phyloP scores from a whole-genome alignment of 139 green algal species.

The Desmodesmus armatus region DNA sequence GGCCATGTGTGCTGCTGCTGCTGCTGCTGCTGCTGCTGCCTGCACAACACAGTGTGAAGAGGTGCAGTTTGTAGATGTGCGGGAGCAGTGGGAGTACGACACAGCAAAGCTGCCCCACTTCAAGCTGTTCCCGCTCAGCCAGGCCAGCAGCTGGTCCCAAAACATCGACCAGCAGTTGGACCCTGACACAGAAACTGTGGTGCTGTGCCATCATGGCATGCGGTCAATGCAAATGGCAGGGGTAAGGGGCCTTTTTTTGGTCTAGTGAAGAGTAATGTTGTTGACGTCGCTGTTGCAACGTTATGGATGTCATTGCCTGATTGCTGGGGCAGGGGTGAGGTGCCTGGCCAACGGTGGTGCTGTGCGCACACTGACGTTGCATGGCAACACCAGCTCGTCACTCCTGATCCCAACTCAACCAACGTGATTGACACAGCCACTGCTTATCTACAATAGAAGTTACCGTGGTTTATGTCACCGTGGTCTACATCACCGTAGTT shows the following conservation, averaged over 20 bases:
- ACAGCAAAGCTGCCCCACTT: conserved; percentile 57
- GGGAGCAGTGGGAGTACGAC: conserved; percentile 56
- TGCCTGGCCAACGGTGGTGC: no score
- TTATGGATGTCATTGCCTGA: no score
- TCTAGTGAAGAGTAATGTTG: not conserved
- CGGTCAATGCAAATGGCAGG: conserved; percentile 72
- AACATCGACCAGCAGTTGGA: conserved; percentile 64
- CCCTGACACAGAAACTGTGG: conserved; percentile 68
- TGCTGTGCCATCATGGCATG: conserved; percentile 91
- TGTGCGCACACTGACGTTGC: no score
- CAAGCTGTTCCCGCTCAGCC: conserved; percentile 57
- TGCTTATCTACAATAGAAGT: no score
- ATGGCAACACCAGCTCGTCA: no score
- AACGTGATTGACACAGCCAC: no score
- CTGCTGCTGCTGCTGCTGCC: not conserved
- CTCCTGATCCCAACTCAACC: no score
- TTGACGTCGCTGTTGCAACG: no score
- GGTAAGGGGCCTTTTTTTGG: conserved; percentile 10
- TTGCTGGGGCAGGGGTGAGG: not conserved
- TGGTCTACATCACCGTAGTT: no score
- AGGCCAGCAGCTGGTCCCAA: conserved; percentile 55
- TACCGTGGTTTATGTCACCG: no score
- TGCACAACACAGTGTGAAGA: conserved; percentile 41
- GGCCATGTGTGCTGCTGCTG: not conserved
- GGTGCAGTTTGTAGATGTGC: conserved; percentile 62